These are phyloP conservation scores for Alloteropsis angusta DNA, from an alignment of 202 grass and related monocot genomes.

Conservation along the genomic window DNA sequence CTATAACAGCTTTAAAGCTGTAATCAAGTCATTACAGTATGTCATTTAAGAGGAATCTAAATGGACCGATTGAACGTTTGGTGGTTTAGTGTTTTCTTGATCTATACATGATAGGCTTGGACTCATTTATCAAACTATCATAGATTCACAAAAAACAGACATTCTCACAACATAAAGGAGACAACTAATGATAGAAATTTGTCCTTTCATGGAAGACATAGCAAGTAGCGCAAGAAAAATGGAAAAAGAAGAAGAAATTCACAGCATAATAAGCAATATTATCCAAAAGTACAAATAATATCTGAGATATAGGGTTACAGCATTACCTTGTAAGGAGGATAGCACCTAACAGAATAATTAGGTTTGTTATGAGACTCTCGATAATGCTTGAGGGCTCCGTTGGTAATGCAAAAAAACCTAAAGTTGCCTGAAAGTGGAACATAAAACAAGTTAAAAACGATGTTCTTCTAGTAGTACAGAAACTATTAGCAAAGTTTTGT, in stretches of 20 bases:
- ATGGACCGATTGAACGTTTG: not conserved
- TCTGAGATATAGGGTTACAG: not conserved
- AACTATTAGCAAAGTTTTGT: constrained; percentile 4
- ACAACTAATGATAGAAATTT: not conserved
- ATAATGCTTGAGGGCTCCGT: constrained; percentile 76
- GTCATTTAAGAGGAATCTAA: not conserved
- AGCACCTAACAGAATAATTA: constrained; percentile 82
- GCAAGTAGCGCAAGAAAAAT: constrained; percentile 11
- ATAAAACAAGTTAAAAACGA: constrained; percentile 33
- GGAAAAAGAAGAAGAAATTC: not conserved
- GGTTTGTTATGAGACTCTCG: constrained; percentile 74
- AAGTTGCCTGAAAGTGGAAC: constrained; percentile 66
- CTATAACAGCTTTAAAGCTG: not conserved
- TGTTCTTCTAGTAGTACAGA: constrained; percentile 8
- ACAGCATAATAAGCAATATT: constrained; percentile 19
- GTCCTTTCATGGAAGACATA: not conserved
- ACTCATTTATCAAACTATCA: not conserved
- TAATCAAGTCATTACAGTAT: not conserved
- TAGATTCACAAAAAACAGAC: not conserved
- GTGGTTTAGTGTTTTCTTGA: not conserved
- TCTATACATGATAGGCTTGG: not conserved
- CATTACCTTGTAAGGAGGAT: constrained; percentile 89
- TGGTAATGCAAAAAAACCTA: constrained; percentile 92
- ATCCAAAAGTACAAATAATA: not conserved
- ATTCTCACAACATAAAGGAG: not conserved